Percentiles rank a stretch among this genome's conserved stretches.
These are phyloP conservation scores for Carex pumila DNA, from an alignment of 176 grass and related monocot genomes.

Conservation along the genomic window DNA sequence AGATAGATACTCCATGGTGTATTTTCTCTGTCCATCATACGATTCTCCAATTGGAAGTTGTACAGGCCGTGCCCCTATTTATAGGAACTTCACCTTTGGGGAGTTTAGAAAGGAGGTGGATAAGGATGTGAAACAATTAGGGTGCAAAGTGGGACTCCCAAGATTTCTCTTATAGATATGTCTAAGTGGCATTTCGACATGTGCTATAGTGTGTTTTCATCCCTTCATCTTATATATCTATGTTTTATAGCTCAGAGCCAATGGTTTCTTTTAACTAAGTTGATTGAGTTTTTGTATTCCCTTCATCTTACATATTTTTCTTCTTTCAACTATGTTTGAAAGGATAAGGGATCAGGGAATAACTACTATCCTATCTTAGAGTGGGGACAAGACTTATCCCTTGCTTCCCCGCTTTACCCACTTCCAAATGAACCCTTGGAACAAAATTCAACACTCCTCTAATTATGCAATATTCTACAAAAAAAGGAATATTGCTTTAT, in stretches of 20 bases:
- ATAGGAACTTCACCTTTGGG: conserved; percentile 76
- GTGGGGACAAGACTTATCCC: neutral
- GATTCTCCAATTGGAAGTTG: conserved; percentile 60
- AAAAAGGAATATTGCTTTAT: neutral
- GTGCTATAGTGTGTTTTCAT: neutral
- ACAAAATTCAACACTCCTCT: neutral
- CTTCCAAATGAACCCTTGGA: neutral
- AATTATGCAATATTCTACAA: neutral
- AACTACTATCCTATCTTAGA: neutral
- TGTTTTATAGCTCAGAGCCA: neutral
- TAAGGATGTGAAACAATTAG: conserved; percentile 53
- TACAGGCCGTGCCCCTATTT: conserved; percentile 26
- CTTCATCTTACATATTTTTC: neutral
- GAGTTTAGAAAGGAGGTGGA: conserved; percentile 68
- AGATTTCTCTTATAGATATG: conserved; percentile 37
- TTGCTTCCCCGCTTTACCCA: neutral
- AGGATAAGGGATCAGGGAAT: neutral
- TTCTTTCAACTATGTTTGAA: neutral
- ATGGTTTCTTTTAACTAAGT: neutral
- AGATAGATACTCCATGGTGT: conserved; percentile 77
- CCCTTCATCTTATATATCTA: neutral
- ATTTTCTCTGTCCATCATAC: conserved; percentile 77
- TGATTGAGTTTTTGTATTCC: neutral
- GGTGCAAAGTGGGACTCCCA: conserved; percentile 58
- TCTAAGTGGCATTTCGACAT: neutral